Conservation (phyloP, 2,329 filamentous ascomycete species). For the Mycosphaerella arachidis region DNA sequence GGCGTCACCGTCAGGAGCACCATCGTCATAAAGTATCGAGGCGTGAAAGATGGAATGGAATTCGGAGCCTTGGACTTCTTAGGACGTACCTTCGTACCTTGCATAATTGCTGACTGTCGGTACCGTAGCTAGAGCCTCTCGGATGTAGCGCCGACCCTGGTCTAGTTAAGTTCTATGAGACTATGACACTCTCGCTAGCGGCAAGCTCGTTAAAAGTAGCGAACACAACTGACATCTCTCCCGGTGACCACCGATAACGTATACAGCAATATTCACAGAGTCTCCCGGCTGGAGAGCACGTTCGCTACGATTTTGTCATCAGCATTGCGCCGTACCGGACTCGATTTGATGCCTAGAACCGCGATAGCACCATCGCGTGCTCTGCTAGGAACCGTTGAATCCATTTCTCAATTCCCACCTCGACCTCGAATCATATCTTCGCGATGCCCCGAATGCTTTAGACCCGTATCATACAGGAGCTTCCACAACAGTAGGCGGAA, state of each 20-base stretch:
- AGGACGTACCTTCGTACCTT: background rate
- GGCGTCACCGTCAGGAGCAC: constrained; percentile 73
- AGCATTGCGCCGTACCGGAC: background rate
- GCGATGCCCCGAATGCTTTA: constrained; percentile 32
- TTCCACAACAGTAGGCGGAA: constrained; percentile 29
- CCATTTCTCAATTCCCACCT: constrained; percentile 22
- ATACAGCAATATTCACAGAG: background rate
- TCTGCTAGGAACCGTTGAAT: constrained; percentile 29
- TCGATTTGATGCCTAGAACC: constrained; percentile 31
- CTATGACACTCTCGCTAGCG: background rate
- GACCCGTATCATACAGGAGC: constrained; percentile 24
- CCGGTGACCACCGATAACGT: background rate
- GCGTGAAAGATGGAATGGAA: background rate
- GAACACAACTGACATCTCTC: background rate
- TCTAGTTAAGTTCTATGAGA: background rate
- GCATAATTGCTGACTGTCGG: background rate
- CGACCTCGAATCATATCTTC: constrained; percentile 10
- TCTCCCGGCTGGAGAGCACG: background rate
- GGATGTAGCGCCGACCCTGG: background rate
- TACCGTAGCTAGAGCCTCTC: background rate
- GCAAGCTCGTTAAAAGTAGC: background rate
- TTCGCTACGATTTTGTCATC: background rate
- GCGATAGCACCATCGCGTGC: constrained; percentile 31
- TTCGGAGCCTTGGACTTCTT: background rate
- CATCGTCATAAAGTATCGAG: constrained; percentile 46